These are phyloP conservation scores for Lizonia empirigonia DNA, from an alignment of 2,329 filamentous ascomycete species.

Conservation along the genomic window DNA sequence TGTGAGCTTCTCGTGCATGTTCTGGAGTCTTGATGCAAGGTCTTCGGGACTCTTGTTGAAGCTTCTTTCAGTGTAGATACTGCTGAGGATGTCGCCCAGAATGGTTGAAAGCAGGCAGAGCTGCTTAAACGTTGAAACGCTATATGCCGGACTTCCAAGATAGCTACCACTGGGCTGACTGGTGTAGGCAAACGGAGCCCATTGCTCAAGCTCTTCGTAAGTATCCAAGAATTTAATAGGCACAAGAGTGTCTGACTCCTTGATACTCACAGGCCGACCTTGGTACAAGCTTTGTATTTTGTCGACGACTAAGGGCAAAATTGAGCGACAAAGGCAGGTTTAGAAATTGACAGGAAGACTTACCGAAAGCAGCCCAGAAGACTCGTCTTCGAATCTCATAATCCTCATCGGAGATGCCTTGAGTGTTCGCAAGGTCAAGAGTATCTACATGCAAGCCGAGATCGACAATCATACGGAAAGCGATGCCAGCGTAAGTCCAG, in stretches of 20 bases:
- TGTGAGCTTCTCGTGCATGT: slow-evolving; percentile 50
- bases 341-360: slow-evolving; percentile 54
- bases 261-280: slow-evolving; percentile 57
- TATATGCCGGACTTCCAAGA: slow-evolving; percentile 49
- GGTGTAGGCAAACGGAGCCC: slow-evolving; percentile 53
- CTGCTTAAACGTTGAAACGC: slow-evolving; percentile 52
- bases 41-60: slow-evolving; percentile 41
- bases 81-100: slow-evolving; percentile 49
- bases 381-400: slow-evolving; percentile 53
- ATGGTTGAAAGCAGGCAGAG: slow-evolving; percentile 55
- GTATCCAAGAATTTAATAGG: slow-evolving; percentile 57
- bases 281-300: slow-evolving; percentile 63
- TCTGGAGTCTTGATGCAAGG: slow-evolving; percentile 46
- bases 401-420: slow-evolving; percentile 53
- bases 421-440: slow-evolving; percentile 35
- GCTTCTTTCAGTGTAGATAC: slow-evolving; percentile 49
- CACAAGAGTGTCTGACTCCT: slow-evolving; percentile 55
- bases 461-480: slow-evolving; percentile 62
- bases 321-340: slow-evolving; percentile 45
- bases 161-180: slow-evolving; percentile 33
- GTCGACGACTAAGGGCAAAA: slow-evolving; percentile 44
- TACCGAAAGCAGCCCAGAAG: slow-evolving; percentile 54
- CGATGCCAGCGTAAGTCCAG: slow-evolving; percentile 64
- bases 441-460: slow-evolving; percentile 59
- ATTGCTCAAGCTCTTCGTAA: slow-evolving; percentile 61